phyloP scores from a whole-genome alignment of 2,329 filamentous ascomycete species.

The Microdochium nivale region DNA sequence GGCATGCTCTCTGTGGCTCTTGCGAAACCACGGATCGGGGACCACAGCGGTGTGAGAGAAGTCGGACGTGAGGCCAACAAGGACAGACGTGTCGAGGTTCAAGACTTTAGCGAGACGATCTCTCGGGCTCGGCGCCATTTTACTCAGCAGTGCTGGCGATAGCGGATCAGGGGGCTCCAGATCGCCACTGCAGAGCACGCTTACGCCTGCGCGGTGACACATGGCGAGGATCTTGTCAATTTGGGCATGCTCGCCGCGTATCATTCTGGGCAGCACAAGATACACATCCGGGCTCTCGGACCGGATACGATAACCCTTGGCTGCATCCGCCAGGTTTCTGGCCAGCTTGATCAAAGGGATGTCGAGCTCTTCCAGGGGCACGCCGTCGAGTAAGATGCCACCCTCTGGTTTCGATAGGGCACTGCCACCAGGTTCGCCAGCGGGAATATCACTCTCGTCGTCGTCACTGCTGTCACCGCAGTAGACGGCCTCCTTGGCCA shows the following conservation, averaged over 20 bases:
- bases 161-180: slow-evolving; percentile 11
- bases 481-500: slow-evolving; percentile 21
- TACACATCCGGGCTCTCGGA: slow-evolving; percentile 11
- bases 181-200: slow-evolving; percentile 12
- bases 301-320: slow-evolving; percentile 18
- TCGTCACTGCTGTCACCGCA: slow-evolving; percentile 18
- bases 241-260: slow-evolving; percentile 12
- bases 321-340: slow-evolving; percentile 12
- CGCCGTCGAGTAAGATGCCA: not conserved
- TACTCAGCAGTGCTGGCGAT: slow-evolving; percentile 10
- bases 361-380: slow-evolving; percentile 10
- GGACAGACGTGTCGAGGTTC: slow-evolving; percentile 60
- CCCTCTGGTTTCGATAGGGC: not conserved
- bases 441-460: slow-evolving; percentile 7
- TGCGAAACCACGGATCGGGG: slow-evolving; percentile 35
- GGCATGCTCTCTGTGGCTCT: slow-evolving; percentile 55
- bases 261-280: slow-evolving; percentile 18
- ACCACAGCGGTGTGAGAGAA: slow-evolving; percentile 48
- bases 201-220: slow-evolving; percentile 16
- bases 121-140: slow-evolving; percentile 18
- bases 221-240: slow-evolving; percentile 15
- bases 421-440: not conserved
- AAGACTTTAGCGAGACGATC: slow-evolving; percentile 21
- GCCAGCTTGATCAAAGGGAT: slow-evolving; percentile 20
- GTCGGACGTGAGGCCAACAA: slow-evolving; percentile 66